Evolutionary conservation across 176 grass and related monocot species (phyloP).

Genomic region (Eleusine indica): DNA sequence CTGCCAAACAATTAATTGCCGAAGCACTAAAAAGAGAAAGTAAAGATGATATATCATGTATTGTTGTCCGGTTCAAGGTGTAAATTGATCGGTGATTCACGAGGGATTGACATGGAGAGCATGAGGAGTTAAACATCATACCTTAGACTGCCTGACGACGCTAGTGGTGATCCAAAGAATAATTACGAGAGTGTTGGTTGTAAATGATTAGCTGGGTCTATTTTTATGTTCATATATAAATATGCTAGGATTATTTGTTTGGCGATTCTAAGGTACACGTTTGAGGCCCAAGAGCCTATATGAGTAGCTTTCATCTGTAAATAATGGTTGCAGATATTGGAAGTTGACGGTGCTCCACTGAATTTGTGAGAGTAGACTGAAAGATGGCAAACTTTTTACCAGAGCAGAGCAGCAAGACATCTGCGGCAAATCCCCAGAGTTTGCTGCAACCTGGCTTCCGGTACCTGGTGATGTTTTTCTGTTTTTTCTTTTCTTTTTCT

Average conservation of each 20-base stretch:
- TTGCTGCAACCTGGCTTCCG: not conserved
- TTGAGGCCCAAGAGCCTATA: slow-evolving; percentile 30
- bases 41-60: slow-evolving; percentile 89
- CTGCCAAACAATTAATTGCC: slow-evolving; percentile 60
- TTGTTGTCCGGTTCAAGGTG: slow-evolving; percentile 77
- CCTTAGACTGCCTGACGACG: slow-evolving; percentile 19
- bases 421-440: not conserved
- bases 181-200: slow-evolving; percentile 36
- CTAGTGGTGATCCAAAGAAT: slow-evolving; percentile 38
- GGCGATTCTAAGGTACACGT: slow-evolving; percentile 38
- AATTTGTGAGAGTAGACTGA: slow-evolving; percentile 21
- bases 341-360: slow-evolving; percentile 24
- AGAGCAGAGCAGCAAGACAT: not conserved
- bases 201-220: slow-evolving; percentile 47
- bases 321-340: slow-evolving; percentile 53
- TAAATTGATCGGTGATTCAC: slow-evolving; percentile 32
- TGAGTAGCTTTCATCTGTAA: slow-evolving; percentile 45
- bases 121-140: slow-evolving; percentile 8
- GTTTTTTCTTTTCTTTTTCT: no score
- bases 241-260: slow-evolving; percentile 53
- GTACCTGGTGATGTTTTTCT: no score
- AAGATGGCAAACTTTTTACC: not conserved
- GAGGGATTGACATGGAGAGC: slow-evolving; percentile 11
- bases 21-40: slow-evolving; percentile 73
- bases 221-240: slow-evolving; percentile 46